Evolutionary conservation across 2,329 filamentous ascomycete genomes (phyloP).

Genomic region (Stachybotrys chlorohalonatus): DNA sequence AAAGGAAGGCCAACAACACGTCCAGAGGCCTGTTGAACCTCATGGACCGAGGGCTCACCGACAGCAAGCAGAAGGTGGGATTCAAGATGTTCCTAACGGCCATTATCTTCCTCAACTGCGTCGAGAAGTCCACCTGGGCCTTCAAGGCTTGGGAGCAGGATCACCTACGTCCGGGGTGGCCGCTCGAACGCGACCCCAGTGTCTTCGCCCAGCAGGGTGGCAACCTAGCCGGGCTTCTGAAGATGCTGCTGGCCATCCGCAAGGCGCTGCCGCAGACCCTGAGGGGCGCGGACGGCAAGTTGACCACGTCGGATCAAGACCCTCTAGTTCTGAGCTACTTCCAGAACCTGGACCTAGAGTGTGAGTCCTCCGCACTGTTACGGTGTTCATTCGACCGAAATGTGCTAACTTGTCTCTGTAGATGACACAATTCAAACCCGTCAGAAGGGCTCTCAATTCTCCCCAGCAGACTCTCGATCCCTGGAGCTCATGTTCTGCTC

Average conservation of each 20-base stretch:
- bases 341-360: constrained; percentile 44
- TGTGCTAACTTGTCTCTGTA: constrained; percentile 2
- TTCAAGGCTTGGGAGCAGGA: constrained; percentile 61
- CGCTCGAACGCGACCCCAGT: constrained; percentile 46
- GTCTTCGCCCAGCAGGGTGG: constrained; percentile 51
- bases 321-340: constrained; percentile 42
- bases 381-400: background rate
- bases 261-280: constrained; percentile 47
- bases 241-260: constrained; percentile 53
- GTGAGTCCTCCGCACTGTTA: constrained; percentile 30
- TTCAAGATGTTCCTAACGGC: constrained; percentile 54
- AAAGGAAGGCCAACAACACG: constrained; percentile 52
- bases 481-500: constrained; percentile 42
- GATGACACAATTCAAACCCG: constrained; percentile 29
- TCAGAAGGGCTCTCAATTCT: constrained; percentile 43
- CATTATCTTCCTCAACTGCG: constrained; percentile 54
- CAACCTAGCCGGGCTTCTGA: constrained; percentile 47
- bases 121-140: constrained; percentile 60
- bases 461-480: constrained; percentile 37
- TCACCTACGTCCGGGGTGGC: constrained; percentile 50
- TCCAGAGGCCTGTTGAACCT: constrained; percentile 49
- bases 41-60: constrained; percentile 52
- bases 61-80: constrained; percentile 49
- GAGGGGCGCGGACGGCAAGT: constrained; percentile 35
- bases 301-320: constrained; percentile 38